Evolutionary conservation across 805 yeast genomes (phyloP).

Genomic region (Monosporozyma unispora): DNA sequence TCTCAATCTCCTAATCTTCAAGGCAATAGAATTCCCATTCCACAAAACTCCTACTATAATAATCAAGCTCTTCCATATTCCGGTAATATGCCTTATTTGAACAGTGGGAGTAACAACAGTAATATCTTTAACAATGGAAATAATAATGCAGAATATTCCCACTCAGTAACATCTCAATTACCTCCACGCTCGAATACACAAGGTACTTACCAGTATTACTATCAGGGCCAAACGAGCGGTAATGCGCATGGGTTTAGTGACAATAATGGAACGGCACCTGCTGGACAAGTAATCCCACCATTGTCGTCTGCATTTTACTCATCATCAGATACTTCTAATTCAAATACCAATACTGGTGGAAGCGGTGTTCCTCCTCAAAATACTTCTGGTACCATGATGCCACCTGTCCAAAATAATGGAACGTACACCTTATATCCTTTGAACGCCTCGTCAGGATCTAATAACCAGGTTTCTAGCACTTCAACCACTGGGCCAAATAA

Average conservation of each 20-base stretch:
- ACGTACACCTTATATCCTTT: background rate
- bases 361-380: background rate
- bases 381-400: background rate
- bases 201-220: slow-evolving; percentile 6
- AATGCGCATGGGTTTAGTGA: slow-evolving; percentile 4
- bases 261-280: background rate
- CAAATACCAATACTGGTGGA: background rate
- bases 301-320: slow-evolving; percentile 3
- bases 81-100: slow-evolving; percentile 8
- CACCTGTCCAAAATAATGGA: background rate
- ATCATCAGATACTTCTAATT: background rate
- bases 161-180: background rate
- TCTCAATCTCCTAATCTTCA: slow-evolving; percentile 8
- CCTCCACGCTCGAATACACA: background rate
- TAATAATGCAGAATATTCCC: background rate
- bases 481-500: background rate
- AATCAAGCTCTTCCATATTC: slow-evolving; percentile 5
- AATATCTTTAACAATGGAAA: slow-evolving; percentile 1
- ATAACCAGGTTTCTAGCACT: background rate
- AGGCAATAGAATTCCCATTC: slow-evolving; percentile 4
- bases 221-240: background rate
- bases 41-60: slow-evolving; percentile 3
- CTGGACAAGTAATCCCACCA: background rate
- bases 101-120: slow-evolving; percentile 15
- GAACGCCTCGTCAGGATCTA: background rate